phyloP scores from a whole-genome alignment of 345 rosid genomes.

The Eutrema heterophyllum region DNA sequence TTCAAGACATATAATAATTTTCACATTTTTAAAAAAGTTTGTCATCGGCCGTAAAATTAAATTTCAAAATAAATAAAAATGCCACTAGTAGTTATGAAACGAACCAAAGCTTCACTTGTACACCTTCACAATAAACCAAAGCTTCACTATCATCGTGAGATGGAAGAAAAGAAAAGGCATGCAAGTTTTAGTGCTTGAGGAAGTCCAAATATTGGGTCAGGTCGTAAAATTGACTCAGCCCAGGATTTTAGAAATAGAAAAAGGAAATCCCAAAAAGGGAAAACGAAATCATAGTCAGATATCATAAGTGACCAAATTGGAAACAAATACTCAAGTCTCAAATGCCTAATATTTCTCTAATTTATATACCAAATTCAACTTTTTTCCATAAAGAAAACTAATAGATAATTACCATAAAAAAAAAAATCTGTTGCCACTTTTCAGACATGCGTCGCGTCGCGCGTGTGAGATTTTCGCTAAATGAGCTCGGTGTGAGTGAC shows the following conservation, averaged over 20 bases:
- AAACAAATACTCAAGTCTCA: neutral
- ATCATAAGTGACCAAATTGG: neutral
- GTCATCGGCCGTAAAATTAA: too few relatives aligned
- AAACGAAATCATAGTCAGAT: neutral
- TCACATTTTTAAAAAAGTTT: too few relatives aligned
- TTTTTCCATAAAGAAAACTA: neutral
- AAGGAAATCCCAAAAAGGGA: neutral
- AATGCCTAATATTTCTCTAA: neutral
- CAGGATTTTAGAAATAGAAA: neutral
- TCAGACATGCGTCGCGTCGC: constrained; percentile 8
- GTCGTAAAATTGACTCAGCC: neutral
- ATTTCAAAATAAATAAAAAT: too few relatives aligned
- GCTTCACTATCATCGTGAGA: too few relatives aligned
- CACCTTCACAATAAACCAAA: too few relatives aligned
- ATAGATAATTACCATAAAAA: neutral
- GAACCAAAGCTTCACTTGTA: too few relatives aligned
- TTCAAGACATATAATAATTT: too few relatives aligned
- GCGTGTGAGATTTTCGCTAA: neutral
- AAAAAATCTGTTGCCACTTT: neutral
- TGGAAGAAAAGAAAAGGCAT: neutral
- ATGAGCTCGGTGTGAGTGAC: neutral
- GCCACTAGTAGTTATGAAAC: too few relatives aligned
- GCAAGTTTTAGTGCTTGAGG: neutral
- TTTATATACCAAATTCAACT: neutral
- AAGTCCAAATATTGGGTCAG: neutral